Conservation (phyloP, 805 yeast genomes). For the Teunomyces gatunensis region DNA sequence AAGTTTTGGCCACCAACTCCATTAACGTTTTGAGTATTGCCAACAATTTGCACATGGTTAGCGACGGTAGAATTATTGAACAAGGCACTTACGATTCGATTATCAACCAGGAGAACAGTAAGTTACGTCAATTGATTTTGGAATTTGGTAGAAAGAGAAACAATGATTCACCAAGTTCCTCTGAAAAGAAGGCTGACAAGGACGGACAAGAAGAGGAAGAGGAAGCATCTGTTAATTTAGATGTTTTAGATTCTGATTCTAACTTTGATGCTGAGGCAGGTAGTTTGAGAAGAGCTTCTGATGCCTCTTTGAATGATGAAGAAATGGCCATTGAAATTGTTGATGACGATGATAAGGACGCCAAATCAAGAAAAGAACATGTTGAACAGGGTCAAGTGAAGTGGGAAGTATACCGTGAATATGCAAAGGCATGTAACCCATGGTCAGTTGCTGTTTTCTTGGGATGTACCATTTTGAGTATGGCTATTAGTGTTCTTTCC, state of each 20-base stretch:
- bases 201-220: conserved; percentile 10
- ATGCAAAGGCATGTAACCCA: conserved; percentile 85
- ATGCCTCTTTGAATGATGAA: conserved; percentile 40
- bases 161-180: conserved; percentile 10
- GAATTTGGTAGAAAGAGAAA: conserved; percentile 58
- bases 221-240: conserved; percentile 20
- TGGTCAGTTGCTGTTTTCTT: conserved; percentile 59
- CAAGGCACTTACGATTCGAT: conserved; percentile 61
- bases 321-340: conserved; percentile 38
- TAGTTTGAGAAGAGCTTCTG: conserved; percentile 62
- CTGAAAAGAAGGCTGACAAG: conserved; percentile 13
- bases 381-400: conserved; percentile 92
- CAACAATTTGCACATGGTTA: conserved; percentile 62
- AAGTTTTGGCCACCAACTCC: conserved; percentile 81
- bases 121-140: conserved; percentile 50
- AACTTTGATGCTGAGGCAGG: conserved; percentile 22
- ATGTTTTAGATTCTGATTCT: conserved; percentile 27
- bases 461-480: conserved; percentile 53
- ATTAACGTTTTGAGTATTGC: conserved; percentile 80
- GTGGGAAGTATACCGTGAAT: conserved; percentile 77
- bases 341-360: conserved; percentile 34
- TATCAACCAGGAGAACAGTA: conserved; percentile 43
- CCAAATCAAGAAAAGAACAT: conserved; percentile 61
- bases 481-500: conserved; percentile 60
- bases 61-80: conserved; percentile 66